Percentiles rank a stretch among this genome's conserved stretches.
phyloP scores from a whole-genome alignment of 1,139 yeast genomes.

The Scheffersomyces parashehatae region DNA sequence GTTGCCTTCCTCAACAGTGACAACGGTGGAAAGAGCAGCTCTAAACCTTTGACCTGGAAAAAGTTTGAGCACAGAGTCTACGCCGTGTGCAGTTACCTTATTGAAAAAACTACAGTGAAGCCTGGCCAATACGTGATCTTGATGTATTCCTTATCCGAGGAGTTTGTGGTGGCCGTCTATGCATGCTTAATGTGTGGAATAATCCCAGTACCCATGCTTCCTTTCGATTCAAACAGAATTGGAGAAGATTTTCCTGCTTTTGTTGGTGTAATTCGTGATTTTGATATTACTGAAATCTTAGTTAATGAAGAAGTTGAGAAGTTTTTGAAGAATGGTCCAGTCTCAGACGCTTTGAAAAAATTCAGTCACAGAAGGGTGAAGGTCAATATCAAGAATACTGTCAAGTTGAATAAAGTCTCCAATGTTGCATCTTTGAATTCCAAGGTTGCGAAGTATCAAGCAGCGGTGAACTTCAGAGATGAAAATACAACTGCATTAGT shows the following conservation, averaged over 20 bases:
- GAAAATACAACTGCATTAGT: constrained; percentile 53
- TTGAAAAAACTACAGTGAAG: constrained; percentile 53
- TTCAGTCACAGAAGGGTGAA: constrained; percentile 42
- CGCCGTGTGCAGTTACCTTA: constrained; percentile 61
- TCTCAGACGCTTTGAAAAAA: constrained; percentile 63
- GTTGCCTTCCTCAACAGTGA: constrained; percentile 75
- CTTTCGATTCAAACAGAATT: constrained; percentile 67
- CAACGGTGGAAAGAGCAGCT: constrained; percentile 48
- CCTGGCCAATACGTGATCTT: constrained; percentile 76
- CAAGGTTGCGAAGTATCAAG: constrained; percentile 47
- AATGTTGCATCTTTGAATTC: constrained; percentile 47
- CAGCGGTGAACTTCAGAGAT: constrained; percentile 43
- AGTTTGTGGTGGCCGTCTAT: constrained; percentile 76
- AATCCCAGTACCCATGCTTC: constrained; percentile 76
- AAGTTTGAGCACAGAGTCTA: constrained; percentile 78
- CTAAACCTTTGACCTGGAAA: constrained; percentile 74
- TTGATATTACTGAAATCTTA: constrained; percentile 68
- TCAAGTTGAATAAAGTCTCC: constrained; percentile 62
- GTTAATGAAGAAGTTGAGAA: constrained; percentile 79
- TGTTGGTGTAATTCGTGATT: constrained; percentile 65
- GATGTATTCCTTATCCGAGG: constrained; percentile 88
- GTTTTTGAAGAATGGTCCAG: constrained; percentile 67
- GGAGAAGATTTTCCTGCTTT: constrained; percentile 78
- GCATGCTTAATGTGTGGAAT: constrained; percentile 87
- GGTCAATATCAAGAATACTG: constrained; percentile 66